phyloP scores from a whole-genome alignment of 2,329 filamentous ascomycete species.

The Aspergillus carbonarius region DNA sequence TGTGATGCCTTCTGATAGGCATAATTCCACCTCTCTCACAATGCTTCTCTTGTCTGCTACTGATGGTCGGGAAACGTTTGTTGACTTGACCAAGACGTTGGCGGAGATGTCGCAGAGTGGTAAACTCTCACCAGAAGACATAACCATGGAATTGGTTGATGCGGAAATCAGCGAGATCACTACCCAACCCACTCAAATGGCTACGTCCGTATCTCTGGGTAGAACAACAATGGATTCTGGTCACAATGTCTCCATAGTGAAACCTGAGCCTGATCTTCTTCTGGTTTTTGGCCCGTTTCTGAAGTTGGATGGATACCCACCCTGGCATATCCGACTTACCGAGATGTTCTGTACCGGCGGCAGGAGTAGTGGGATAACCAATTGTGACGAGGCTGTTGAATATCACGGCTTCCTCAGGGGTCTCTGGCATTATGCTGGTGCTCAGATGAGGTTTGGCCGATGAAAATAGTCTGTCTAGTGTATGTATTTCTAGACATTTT shows the following conservation, averaged over 20 bases:
- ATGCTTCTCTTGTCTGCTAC: slow-evolving; percentile 81
- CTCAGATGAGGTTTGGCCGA: slow-evolving; percentile 81
- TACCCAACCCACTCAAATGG: slow-evolving; percentile 28
- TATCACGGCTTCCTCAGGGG: slow-evolving; percentile 92
- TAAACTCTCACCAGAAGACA: slow-evolving; percentile 78
- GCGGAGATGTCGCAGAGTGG: slow-evolving; percentile 91
- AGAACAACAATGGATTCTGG: neutral
- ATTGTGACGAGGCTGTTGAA: slow-evolving; percentile 60
- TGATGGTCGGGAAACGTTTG: slow-evolving; percentile 88
- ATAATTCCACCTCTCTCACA: slow-evolving; percentile 44
- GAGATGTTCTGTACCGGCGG: slow-evolving; percentile 75
- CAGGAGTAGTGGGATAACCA: slow-evolving; percentile 37
- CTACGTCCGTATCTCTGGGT: slow-evolving; percentile 1
- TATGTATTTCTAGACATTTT: too few relatives aligned
- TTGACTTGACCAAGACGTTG: slow-evolving; percentile 91
- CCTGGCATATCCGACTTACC: slow-evolving; percentile 91
- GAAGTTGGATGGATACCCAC: slow-evolving; percentile 85
- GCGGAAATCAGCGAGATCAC: slow-evolving; percentile 71
- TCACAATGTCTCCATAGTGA: slow-evolving; percentile 51
- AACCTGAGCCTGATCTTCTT: slow-evolving; percentile 85
- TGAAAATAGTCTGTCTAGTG: slow-evolving; percentile 30
- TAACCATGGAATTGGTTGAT: slow-evolving; percentile 82
- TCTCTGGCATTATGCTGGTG: slow-evolving; percentile 78
- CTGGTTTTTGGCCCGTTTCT: slow-evolving; percentile 83
- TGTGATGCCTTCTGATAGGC: slow-evolving; percentile 18